phyloP scores from a whole-genome alignment of 192 early-diverging fungal species.

The Entomortierella beljakovae region DNA sequence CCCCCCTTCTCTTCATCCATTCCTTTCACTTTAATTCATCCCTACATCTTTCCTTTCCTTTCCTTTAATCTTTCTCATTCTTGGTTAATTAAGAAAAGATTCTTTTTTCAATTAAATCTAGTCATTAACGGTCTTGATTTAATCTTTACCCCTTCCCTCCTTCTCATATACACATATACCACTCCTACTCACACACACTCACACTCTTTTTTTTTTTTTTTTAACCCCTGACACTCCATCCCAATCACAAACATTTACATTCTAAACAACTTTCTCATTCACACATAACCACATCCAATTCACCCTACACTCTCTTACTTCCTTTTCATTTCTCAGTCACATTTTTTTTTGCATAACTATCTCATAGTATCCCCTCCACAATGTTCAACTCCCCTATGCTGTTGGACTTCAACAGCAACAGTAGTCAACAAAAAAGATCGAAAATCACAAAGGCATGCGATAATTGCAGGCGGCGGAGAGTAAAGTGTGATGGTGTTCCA shows the following conservation, averaged over 20 bases:
- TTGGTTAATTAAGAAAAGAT: too few relatives aligned
- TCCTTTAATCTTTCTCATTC: too few relatives aligned
- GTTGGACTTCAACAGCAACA: slow-evolving; percentile 50
- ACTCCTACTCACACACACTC: neutral
- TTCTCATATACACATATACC: neutral
- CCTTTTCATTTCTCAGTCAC: too few relatives aligned
- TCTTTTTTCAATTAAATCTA: too few relatives aligned
- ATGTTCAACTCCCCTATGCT: slow-evolving; percentile 56
- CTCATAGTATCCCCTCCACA: neutral
- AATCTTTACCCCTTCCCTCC: neutral
- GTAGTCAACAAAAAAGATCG: slow-evolving; percentile 48
- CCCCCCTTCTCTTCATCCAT: too few relatives aligned
- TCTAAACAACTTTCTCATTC: neutral
- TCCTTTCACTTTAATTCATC: too few relatives aligned
- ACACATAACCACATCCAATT: neutral
- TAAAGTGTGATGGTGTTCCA: slow-evolving; percentile 75
- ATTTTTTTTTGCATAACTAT: too few relatives aligned
- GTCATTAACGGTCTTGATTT: too few relatives aligned
- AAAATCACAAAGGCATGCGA: slow-evolving; percentile 67
- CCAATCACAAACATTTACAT: neutral
- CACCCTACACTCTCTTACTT: neutral
- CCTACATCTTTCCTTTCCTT: neutral
- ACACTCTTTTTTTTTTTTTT: neutral
- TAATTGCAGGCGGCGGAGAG: slow-evolving; percentile 73
- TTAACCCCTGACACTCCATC: neutral